These are phyloP conservation scores for Epichloe brachyelytri DNA, from an alignment of 2,329 filamentous ascomycete species.

Conservation along the genomic window DNA sequence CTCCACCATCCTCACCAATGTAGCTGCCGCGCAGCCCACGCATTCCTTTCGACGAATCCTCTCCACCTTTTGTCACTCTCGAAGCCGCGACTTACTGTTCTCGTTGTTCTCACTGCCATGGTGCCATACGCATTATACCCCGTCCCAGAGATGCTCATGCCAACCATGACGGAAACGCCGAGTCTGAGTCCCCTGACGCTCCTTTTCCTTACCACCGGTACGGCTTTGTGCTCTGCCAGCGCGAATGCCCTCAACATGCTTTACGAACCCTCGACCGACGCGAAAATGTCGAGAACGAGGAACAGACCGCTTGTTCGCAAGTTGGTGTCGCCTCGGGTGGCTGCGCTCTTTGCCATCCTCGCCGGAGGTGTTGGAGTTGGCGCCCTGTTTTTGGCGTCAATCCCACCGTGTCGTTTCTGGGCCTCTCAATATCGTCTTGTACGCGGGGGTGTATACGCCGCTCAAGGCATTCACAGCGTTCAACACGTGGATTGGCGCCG, in stretches of 20 bases:
- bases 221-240: conserved; percentile 75
- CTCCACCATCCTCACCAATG: conserved; percentile 42
- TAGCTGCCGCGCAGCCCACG: conserved; percentile 35
- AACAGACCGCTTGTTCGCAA: conserved; percentile 80
- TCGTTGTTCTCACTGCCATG: conserved; percentile 84
- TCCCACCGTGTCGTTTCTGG: conserved; percentile 78
- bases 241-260: conserved; percentile 97
- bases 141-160: conserved; percentile 70
- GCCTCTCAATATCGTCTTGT: conserved; percentile 74
- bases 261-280: conserved; percentile 81
- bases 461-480: conserved; percentile 74
- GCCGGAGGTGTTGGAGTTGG: conserved; percentile 57
- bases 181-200: conserved; percentile 85
- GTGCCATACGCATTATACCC: conserved; percentile 88
- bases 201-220: conserved; percentile 81
- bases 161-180: conserved; percentile 52
- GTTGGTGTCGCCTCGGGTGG: conserved; percentile 58
- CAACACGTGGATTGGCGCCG: conserved; percentile 90
- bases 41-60: conserved; percentile 50
- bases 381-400: conserved; percentile 84
- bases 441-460: conserved; percentile 86
- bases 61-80: conserved; percentile 77
- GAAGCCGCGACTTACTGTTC: conserved; percentile 86
- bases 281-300: conserved; percentile 83
- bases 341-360: conserved; percentile 64